Conservation (phyloP, 2,329 filamentous ascomycete genomes). For the Diaporthe amygdali region DNA sequence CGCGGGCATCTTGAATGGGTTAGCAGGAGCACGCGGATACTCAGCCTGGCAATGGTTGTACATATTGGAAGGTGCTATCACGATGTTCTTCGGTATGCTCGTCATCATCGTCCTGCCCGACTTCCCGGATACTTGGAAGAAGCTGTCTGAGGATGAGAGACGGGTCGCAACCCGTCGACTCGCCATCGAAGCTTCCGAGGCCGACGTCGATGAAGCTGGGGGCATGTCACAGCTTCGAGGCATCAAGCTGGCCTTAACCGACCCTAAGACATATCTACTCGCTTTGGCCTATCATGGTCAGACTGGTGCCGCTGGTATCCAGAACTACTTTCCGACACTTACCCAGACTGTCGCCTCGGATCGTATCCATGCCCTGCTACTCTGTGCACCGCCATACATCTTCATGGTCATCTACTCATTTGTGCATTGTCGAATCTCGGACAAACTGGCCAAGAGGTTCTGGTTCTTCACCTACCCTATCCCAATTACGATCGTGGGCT, state of each 20-base stretch:
- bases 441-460: conserved; percentile 44
- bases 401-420: conserved; percentile 34
- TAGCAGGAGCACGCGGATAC: conserved; percentile 17
- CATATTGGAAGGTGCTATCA: conserved; percentile 24
- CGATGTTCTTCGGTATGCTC: conserved; percentile 19
- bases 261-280: conserved; percentile 25
- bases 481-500: conserved; percentile 29
- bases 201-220: conserved; percentile 18
- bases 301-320: conserved; percentile 22
- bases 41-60: conserved; percentile 25
- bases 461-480: conserved; percentile 39
- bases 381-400: conserved; percentile 37
- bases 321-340: conserved; percentile 34
- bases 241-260: conserved; percentile 23
- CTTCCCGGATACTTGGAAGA: conserved; percentile 24
- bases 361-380: conserved; percentile 32
- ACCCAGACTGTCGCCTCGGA: conserved; percentile 32
- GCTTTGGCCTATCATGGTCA: conserved; percentile 24
- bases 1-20: conserved; percentile 18
- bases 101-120: conserved; percentile 22
- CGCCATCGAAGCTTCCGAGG: conserved; percentile 23
- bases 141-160: conserved; percentile 21
- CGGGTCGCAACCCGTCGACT: conserved; percentile 21
- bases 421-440: conserved; percentile 42
- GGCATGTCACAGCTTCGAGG: conserved; percentile 25